phyloP scores from a whole-genome alignment of 2,329 filamentous ascomycete species.

The Fusarium albidum region DNA sequence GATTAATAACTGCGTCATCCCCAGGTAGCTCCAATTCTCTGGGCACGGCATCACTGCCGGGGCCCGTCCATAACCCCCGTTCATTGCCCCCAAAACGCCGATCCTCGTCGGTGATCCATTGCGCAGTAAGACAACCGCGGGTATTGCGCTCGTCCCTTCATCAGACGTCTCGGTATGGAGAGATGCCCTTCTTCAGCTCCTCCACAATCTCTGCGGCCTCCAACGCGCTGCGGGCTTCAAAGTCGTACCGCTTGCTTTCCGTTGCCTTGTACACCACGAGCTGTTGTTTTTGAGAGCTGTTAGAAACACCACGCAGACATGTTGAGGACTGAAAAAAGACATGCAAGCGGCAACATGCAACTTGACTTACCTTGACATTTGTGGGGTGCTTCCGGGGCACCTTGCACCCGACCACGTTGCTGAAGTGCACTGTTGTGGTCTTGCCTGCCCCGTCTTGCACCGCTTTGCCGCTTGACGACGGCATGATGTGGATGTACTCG shows the following conservation, averaged over 20 bases:
- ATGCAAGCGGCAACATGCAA: constrained; percentile 11
- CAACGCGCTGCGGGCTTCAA: constrained; percentile 75
- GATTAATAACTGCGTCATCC: constrained; percentile 6
- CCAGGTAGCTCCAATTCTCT: not conserved
- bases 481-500: constrained; percentile 88
- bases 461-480: constrained; percentile 71
- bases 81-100: constrained; percentile 4
- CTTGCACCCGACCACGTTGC: constrained; percentile 83
- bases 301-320: constrained; percentile 25
- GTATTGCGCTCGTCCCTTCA: not conserved
- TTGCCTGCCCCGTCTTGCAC: constrained; percentile 71
- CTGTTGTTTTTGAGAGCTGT: constrained; percentile 47
- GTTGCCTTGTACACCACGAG: constrained; percentile 77
- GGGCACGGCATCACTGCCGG: not conserved
- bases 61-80: not conserved
- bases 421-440: constrained; percentile 83
- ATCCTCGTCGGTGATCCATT: not conserved
- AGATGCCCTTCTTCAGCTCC: constrained; percentile 80
- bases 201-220: constrained; percentile 82
- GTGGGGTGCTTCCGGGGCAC: constrained; percentile 81
- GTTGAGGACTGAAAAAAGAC: not conserved
- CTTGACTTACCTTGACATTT: constrained; percentile 74
- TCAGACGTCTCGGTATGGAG: constrained; percentile 65
- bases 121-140: not conserved
- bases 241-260: constrained; percentile 84